Evolutionary conservation across 306 rosid species (phyloP), one percentile per base, ranked within the genome.

Genomic region (Myrica gale): DNA sequence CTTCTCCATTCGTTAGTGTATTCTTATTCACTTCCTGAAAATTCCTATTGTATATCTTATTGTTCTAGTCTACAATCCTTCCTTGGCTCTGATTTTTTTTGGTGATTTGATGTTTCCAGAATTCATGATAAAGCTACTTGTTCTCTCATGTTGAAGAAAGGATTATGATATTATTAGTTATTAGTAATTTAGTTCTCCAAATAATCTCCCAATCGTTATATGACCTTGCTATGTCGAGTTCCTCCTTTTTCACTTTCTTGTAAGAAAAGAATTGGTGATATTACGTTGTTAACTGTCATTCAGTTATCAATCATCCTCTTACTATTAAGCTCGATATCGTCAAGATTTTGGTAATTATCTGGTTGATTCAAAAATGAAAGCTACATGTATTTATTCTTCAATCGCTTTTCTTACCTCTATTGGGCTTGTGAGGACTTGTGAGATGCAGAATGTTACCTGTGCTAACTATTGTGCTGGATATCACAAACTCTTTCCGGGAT

Each of bases 401-500:
- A 58, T 68, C 42, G 37, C n/a, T 10, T 6, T 52, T 43, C 58
- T 65, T n/a, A 20, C 17, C 58, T 60, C 62, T 74, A 8, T 65
- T 53, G 47, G 70, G 37, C 37, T 32, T 32, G 37, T 32, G 37
- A 32, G 37, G 32, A 45, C 48, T 73, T 60, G 42, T 61, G 6
- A 56, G 71, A 47, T 44, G 68, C 58, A 48, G 61, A 68, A 48
- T 45, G 72, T 23, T 67, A 23, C 67, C 57, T 74, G 46, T 78
- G 15, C 37, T 37, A 62, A 6, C 53, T 48, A 46, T 46, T 53
- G 7, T 45, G 32, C 23, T 7, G n/a, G 53, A 11, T 19, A 39
- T 20, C 51, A 23, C 37, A 7, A 46, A 13, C 69, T 61, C 51
- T 19, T 69, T 21, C 73, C 11, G 70, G 42, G 37, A 32, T 32